Evolutionary conservation across 805 yeast genomes (phyloP).

Genomic region (Kodamaea jinghongensis): DNA sequence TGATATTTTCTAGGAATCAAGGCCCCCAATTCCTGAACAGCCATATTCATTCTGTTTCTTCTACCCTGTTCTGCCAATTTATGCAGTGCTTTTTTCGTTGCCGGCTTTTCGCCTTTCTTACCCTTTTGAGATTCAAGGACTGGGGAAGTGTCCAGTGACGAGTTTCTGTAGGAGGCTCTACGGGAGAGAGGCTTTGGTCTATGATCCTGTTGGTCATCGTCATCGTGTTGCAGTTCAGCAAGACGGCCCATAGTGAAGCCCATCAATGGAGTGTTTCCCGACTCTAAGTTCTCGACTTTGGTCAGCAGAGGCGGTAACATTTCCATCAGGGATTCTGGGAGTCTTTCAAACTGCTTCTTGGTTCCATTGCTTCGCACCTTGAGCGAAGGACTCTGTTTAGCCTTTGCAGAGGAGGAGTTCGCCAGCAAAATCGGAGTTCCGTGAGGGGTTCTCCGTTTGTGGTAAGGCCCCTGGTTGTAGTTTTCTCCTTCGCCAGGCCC

Average conservation of each 20-base stretch:
- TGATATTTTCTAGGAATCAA: constrained; percentile 63
- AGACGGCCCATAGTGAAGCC: constrained; percentile 46
- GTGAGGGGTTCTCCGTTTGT: constrained; percentile 43
- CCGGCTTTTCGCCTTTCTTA: constrained; percentile 30
- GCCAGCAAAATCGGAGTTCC: constrained; percentile 41
- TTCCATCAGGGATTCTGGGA: constrained; percentile 28
- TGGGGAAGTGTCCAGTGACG: constrained; percentile 14
- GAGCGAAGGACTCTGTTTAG: constrained; percentile 9
- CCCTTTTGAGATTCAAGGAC: constrained; percentile 6
- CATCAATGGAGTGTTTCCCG: constrained; percentile 35
- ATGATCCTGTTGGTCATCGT: constrained; percentile 1
- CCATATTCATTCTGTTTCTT: constrained; percentile 86
- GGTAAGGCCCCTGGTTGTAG: constrained; percentile 10
- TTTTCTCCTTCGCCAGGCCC: constrained; percentile 14
- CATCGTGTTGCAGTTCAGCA: constrained; percentile 29
- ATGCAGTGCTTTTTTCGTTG: constrained; percentile 68
- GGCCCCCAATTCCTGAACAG: constrained; percentile 69
- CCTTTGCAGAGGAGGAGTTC: constrained; percentile 12
- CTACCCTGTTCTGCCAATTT: constrained; percentile 96
- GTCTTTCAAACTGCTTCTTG: constrained; percentile 20
- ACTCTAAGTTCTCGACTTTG: constrained; percentile 17
- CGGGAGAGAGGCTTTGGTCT: constrained; percentile 3
- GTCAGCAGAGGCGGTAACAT: constrained; percentile 41
- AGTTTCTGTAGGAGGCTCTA: constrained; percentile 8
- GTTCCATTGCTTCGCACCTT: constrained; percentile 7